A percentile compares a stretch with the other conserved stretches of the same genome.
Conservation (phyloP, 441 rosid species). For the Viola pubescens region DNA sequence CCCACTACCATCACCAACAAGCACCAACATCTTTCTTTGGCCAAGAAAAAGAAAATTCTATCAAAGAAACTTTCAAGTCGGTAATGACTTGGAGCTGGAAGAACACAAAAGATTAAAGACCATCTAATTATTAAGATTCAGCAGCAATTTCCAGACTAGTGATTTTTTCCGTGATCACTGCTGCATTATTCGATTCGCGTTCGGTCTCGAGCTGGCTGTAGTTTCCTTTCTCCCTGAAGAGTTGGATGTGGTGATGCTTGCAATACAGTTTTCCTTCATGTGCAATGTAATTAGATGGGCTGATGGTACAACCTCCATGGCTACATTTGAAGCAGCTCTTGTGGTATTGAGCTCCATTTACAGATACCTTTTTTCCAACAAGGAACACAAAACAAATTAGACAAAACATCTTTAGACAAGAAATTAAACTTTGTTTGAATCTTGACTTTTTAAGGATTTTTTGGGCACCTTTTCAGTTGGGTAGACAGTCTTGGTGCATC, state of each 20-base stretch:
- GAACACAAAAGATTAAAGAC: background rate
- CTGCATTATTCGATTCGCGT: constrained; percentile 10
- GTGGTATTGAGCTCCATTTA: constrained; percentile 47
- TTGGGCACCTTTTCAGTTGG: constrained; percentile 46
- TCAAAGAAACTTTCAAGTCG: too few species aligned
- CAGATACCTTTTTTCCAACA: constrained; percentile 34
- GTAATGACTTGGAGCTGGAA: background rate
- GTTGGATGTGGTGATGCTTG: constrained; percentile 60
- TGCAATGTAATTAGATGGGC: constrained; percentile 53
- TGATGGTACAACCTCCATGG: constrained; percentile 53
- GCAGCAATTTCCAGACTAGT: constrained; percentile 31
- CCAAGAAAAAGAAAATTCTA: too few species aligned
- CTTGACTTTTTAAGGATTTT: background rate
- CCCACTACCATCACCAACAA: too few species aligned
- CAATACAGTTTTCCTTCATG: constrained; percentile 54
- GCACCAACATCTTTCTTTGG: too few species aligned
- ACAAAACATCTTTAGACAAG: background rate
- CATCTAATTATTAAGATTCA: constrained; percentile 19
- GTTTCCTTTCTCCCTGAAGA: constrained; percentile 58
- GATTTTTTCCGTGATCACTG: constrained; percentile 1
- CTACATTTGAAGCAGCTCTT: constrained; percentile 54
- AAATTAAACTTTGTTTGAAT: background rate
- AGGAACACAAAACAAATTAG: background rate
- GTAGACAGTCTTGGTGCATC: constrained; percentile 42
- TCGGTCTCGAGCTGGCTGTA: constrained; percentile 54